Base-by-base conservation (phyloP, 2,329 filamentous ascomycete species). In the Cercospora janseana region DNA sequence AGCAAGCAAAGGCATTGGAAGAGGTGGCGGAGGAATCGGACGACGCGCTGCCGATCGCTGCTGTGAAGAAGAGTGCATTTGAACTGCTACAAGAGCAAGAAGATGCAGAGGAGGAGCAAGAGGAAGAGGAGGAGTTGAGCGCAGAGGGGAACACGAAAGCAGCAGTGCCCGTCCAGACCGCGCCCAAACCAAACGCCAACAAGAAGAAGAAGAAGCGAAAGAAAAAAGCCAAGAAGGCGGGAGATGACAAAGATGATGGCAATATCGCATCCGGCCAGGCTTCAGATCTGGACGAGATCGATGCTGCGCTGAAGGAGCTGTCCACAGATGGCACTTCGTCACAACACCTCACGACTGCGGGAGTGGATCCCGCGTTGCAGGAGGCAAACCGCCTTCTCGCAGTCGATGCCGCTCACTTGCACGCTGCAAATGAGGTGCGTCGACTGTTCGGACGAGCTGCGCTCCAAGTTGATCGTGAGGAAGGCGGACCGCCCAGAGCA, bases 371-470 rank as follows among this genome's bases (percentile, higher is more conserved):
- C 46, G 71, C 72, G 43, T 66, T 71, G 38, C 69, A 78, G 41
- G 75, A 75, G 74, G 54, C 79, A 66, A 69, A 71, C 52, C 66
- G 75, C 15, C 68, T 86, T 9, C 72, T 88, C 0, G 71, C 77
- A 2, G 73, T 88, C 44, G 83, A 86, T 59, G 80, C 84, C 0
- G 80, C 87, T 58, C 82, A 90, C 60, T 79, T 98, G 8, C 91
- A 92, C 65, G 88, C 88, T 6, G 77, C 85, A 27, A 95, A 95
- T 63, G 93, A 98, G 72, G 96, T 98, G 89, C 85, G 82, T 50
- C 80, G 78, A 57, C 72, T 88, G 0, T 88, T 88, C 66, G 85
- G 85, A 4, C 79, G 78, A 55, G 78, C 81, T 20, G 82, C 82
- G 16, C 63, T 85, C 8, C 80, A 85, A 59, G 74, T 71, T 23